phyloP scores from a whole-genome alignment of 176 grass and related monocot species.

The Microstegium vimineum region DNA sequence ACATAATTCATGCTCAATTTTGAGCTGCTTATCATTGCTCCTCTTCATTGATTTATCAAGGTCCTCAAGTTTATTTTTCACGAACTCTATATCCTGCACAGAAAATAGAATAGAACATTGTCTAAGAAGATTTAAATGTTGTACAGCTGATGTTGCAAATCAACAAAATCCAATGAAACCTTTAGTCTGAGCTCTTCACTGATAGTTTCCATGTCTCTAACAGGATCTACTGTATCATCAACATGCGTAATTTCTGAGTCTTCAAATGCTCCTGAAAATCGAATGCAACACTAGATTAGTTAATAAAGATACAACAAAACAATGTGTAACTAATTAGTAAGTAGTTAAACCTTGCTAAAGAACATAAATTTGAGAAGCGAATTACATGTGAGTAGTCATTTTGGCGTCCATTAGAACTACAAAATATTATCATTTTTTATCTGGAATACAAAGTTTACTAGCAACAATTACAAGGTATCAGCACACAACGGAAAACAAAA shows the following conservation, averaged over 20 bases:
- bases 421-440: neutral
- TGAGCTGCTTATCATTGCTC: conserved; percentile 98
- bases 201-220: conserved; percentile 97
- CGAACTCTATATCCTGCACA: conserved; percentile 84
- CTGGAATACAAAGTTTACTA: neutral
- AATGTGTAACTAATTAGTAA: neutral
- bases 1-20: conserved; percentile 90
- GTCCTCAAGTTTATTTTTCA: conserved; percentile 73
- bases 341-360: neutral
- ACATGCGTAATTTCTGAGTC: conserved; percentile 90
- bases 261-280: conserved; percentile 90
- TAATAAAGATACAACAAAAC: conserved; percentile 9
- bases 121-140: neutral
- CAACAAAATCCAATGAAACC: conserved; percentile 39
- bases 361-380: neutral
- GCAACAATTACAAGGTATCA: neutral
- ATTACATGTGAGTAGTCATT: neutral
- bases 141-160: neutral
- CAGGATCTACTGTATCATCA: conserved; percentile 92
- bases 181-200: conserved; percentile 88
- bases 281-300: neutral
- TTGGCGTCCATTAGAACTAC: neutral
- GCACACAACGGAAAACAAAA: neutral
- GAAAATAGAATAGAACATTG: conserved; percentile 11
- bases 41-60: conserved; percentile 97